Base-by-base conservation (phyloP, 2,329 filamentous ascomycete genomes). In the Verticillium tricorpus region DNA sequence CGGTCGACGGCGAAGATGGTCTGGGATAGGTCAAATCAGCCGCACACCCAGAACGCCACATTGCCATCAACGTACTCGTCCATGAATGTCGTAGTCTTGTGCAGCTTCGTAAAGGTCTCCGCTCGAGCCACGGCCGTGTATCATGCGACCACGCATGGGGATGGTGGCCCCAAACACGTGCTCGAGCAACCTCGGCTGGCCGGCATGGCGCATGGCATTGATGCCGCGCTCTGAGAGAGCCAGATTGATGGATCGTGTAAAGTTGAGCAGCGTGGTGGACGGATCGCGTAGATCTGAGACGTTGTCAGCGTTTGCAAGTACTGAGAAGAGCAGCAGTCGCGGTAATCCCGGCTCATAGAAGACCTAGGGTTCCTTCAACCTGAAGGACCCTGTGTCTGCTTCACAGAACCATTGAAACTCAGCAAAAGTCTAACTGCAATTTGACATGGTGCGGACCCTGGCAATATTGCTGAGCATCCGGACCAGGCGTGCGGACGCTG, bases 161-260 rank as follows among this genome's bases (percentile, higher is more conserved):
- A 98, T 92, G 0, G 93, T 94, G 59, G 89, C 86, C 1, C 79
- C 80, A 69, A 97, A 82, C 35, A 98, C 86, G 68, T 87, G 82
- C 14, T 93, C 83, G 35, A 97, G 79, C 39, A 98, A 83, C 3
- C 81, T 83, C 3, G 85, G 77, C 35, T 88, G 84, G 31, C 86
- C 85, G 1, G 91, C 86, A 68, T 90, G 81, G 59, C 85, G 85
- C 77, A 99, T 89, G 25, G 94, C 91, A 74, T 95, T 91, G 73
- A 98, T 93, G 35, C 95, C 95, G 62, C 95, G 88, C 73, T 98
- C 93, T 0, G 95, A 98, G 1, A 99, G 82, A 25, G 95, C 94
- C 61, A 99, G 79, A 72, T 99, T 99, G 80, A 99, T 99, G n/a
- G 95, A 98, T 74, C 93, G 96, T 64, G 93, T 96, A 72, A 97